Conservation (phyloP, 73 alveolate species). For the Breviolum minutum region DNA sequence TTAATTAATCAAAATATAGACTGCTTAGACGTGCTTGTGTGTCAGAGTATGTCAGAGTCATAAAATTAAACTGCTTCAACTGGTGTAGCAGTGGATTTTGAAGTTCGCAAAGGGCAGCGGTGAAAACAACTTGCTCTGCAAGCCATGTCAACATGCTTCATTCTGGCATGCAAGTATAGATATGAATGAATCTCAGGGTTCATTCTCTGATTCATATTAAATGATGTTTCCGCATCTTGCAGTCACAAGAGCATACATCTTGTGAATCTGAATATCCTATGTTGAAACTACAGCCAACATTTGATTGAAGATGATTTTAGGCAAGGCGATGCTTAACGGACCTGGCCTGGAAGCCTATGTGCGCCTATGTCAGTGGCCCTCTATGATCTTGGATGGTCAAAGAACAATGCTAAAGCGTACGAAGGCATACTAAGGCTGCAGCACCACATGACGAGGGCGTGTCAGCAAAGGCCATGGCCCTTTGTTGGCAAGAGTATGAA, state of each 20-base stretch:
- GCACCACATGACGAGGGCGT: slow-evolving; percentile 71
- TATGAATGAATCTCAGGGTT: too few relatives aligned
- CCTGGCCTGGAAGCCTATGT: neutral
- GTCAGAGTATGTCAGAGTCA: too few relatives aligned
- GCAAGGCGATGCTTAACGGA: neutral
- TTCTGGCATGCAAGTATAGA: too few relatives aligned
- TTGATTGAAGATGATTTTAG: neutral
- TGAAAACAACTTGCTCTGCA: too few relatives aligned
- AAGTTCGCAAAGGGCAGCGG: too few relatives aligned
- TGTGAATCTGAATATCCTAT: neutral
- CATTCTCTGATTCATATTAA: too few relatives aligned
- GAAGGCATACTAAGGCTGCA: slow-evolving; percentile 4
- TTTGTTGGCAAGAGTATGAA: neutral
- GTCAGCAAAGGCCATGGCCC: slow-evolving; percentile 88
- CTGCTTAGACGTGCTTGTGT: too few relatives aligned
- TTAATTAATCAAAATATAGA: too few relatives aligned
- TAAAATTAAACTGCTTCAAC: too few relatives aligned
- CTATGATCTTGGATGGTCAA: too few relatives aligned
- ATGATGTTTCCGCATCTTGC: neutral
- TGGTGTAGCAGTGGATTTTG: too few relatives aligned
- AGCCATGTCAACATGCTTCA: too few relatives aligned
- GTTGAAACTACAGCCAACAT: neutral
- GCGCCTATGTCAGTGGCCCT: neutral
- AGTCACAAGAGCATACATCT: neutral
- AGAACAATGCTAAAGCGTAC: neutral